These are phyloP conservation scores for Peribolospora kevripleyi DNA, from an alignment of 768 basidiomycete genomes.

Conservation along the genomic window DNA sequence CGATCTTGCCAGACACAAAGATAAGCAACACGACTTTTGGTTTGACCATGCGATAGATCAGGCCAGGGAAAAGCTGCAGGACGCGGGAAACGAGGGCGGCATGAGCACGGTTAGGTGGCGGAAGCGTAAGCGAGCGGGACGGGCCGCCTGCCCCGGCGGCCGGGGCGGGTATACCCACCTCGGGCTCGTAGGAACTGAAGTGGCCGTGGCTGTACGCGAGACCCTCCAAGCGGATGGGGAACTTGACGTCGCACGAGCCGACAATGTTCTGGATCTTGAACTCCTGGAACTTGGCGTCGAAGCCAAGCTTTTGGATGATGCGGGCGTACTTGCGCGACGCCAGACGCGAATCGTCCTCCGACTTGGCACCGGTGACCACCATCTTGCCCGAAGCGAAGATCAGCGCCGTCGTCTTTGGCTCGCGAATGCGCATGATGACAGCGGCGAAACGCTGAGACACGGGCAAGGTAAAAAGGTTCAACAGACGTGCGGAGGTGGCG, in stretches of 20 bases:
- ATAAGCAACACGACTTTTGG: constrained; percentile 96
- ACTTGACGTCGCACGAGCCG: constrained; percentile 92
- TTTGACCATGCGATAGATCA: constrained; percentile 99
- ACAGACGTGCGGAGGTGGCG: constrained; percentile 7
- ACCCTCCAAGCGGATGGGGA: constrained; percentile 92
- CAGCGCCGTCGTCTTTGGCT: constrained; percentile 96
- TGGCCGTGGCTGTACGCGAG: constrained; percentile 93
- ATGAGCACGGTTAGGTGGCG: background rate
- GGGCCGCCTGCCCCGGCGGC: background rate
- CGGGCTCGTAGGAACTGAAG: constrained; percentile 92
- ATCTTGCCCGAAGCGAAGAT: constrained; percentile 99
- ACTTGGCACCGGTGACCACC: constrained; percentile 99
- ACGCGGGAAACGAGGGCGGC: background rate
- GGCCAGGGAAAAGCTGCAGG: constrained; percentile 74
- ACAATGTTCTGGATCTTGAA: constrained; percentile 99
- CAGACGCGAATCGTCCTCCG: constrained; percentile 86
- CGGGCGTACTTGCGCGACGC: constrained; percentile 97
- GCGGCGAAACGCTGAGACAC: constrained; percentile 82
- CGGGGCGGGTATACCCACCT: constrained; percentile 32
- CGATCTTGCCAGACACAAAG: constrained; percentile 98
- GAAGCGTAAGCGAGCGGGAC: background rate
- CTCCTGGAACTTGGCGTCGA: constrained; percentile 96
- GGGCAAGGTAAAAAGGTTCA: background rate
- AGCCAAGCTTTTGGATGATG: constrained; percentile 97
- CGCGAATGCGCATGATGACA: constrained; percentile 99